These are phyloP conservation scores for Ophiognomonia clavigignenti-juglandacearum DNA, from an alignment of 2,329 filamentous ascomycete species.

Conservation along the genomic window DNA sequence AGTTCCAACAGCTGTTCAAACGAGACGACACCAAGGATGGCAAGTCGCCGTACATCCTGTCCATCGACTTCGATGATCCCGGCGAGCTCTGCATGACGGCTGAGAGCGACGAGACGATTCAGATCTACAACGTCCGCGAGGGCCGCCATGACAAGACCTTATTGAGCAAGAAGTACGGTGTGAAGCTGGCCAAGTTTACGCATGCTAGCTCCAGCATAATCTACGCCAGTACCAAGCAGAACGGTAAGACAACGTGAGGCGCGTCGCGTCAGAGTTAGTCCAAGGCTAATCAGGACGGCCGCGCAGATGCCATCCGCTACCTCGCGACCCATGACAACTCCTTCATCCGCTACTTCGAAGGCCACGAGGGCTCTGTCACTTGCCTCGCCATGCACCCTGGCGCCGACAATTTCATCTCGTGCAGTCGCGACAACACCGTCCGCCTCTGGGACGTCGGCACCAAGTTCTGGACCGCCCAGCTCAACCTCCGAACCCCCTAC, in stretches of 20 bases:
- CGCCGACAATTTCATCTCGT: constrained; percentile 87
- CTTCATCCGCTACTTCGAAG: constrained; percentile 93
- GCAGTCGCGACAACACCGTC: constrained; percentile 84
- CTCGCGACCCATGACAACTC: constrained; percentile 92
- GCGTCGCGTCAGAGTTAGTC: too few species aligned
- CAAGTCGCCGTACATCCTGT: constrained; percentile 63
- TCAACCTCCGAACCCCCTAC: constrained; percentile 76
- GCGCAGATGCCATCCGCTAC: constrained; percentile 72
- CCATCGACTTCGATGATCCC: constrained; percentile 92
- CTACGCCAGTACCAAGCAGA: constrained; percentile 93
- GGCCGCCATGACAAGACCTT: constrained; percentile 85
- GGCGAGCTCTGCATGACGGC: constrained; percentile 89
- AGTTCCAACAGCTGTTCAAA: constrained; percentile 48
- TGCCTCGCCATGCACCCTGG: constrained; percentile 79
- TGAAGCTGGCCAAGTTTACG: constrained; percentile 89
- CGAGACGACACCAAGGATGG: constrained; percentile 51
- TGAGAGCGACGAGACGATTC: constrained; percentile 89
- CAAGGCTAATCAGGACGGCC: neutral
- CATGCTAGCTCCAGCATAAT: constrained; percentile 88
- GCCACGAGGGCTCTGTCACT: constrained; percentile 81
- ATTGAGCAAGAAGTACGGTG: constrained; percentile 94
- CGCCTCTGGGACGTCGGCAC: constrained; percentile 85
- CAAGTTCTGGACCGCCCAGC: constrained; percentile 71
- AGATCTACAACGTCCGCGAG: constrained; percentile 90
- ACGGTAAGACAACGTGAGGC: constrained; percentile 51